Evolutionary conservation across 768 basidiomycete species (phyloP), one percentile per base, ranked within the genome.

Genomic region (Trametes sanguinea): DNA sequence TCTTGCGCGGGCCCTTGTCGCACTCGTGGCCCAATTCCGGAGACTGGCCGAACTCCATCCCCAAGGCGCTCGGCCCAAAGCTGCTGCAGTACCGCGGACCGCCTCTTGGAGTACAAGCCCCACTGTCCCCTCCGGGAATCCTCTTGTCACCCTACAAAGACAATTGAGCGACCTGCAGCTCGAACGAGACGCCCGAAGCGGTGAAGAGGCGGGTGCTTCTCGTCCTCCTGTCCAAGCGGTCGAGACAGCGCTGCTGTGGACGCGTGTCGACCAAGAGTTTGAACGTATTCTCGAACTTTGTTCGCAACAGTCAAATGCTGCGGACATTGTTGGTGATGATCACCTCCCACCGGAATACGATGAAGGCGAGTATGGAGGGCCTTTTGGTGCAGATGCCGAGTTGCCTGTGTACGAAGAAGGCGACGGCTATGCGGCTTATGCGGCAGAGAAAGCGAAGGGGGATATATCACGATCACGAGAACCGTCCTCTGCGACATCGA

Each of bases 231-330:
- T 77, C 11, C 76, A 80, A 39, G 78, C 71, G 9, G 83, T 89
- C 2, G 86, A 89, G 68, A 75, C 80, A 1, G 81, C 88, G 0
- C 77, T 92, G 11, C 75, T 95, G 0, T 95, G 92, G 92, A 76
- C 83, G 2, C 79, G 82, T 37, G 86, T 94, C 33, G 90, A 92
- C 65, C 80, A 84, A 53, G 83, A 92, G 51, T 80, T 94, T 2
- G 92, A 92, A 65, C 76, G 75, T 14, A 83, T 94, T 14, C 78
- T 87, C 0, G 73, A 81, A 2, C 78, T 93, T 69, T 91, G 89
- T 71, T 85, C 80, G 64, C 82, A 85, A 59, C 85, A 85, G 32
- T 45, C 53, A 0, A 29, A 54, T 2, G 47, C 45, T 17, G 43
- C 22, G n/a, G 51, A 61, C n/a, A 13, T 43, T 37, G 22, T 58